Evolutionary conservation across 2,329 filamentous ascomycete genomes (phyloP).

Genomic region (Hirsutella minnesotensis): DNA sequence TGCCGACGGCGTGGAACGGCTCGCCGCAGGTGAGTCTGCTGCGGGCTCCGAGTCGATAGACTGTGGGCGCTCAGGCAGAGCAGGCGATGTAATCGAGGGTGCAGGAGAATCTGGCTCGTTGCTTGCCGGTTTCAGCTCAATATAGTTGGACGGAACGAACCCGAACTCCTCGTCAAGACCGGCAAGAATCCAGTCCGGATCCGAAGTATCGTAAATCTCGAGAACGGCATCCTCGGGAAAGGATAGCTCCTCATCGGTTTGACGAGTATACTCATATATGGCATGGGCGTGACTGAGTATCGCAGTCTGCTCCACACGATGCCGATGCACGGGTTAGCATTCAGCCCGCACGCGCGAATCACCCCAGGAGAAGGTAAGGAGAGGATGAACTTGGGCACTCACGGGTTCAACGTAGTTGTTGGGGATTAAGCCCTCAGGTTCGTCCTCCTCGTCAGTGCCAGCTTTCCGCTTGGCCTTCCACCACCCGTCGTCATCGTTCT

Average conservation of each 20-base stretch:
- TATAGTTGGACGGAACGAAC: slow-evolving; percentile 94
- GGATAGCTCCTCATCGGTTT: slow-evolving; percentile 95
- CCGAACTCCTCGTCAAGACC: slow-evolving; percentile 77
- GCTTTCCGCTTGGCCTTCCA: slow-evolving; percentile 95
- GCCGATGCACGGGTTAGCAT: not conserved
- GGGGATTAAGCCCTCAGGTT: slow-evolving; percentile 80
- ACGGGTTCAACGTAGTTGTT: slow-evolving; percentile 95
- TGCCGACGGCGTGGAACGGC: slow-evolving; percentile 14
- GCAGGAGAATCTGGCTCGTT: slow-evolving; percentile 28
- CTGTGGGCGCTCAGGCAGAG: slow-evolving; percentile 30
- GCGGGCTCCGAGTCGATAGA: slow-evolving; percentile 17
- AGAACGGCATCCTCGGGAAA: slow-evolving; percentile 82
- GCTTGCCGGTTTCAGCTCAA: slow-evolving; percentile 51
- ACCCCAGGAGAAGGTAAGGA: not conserved
- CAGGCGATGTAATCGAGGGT: slow-evolving; percentile 21
- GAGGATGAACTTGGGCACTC: slow-evolving; percentile 4
- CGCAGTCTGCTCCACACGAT: slow-evolving; percentile 38
- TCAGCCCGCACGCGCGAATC: not conserved
- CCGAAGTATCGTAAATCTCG: slow-evolving; percentile 77
- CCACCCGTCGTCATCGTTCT: slow-evolving; percentile 70
- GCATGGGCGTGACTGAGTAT: slow-evolving; percentile 65
- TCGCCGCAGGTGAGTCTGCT: slow-evolving; percentile 16
- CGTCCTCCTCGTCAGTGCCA: slow-evolving; percentile 71
- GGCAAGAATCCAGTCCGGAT: slow-evolving; percentile 94
- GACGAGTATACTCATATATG: slow-evolving; percentile 95